Evolutionary conservation across 352 stramenopile genomes (phyloP).

Genomic region (Blastocystis sp.): DNA sequence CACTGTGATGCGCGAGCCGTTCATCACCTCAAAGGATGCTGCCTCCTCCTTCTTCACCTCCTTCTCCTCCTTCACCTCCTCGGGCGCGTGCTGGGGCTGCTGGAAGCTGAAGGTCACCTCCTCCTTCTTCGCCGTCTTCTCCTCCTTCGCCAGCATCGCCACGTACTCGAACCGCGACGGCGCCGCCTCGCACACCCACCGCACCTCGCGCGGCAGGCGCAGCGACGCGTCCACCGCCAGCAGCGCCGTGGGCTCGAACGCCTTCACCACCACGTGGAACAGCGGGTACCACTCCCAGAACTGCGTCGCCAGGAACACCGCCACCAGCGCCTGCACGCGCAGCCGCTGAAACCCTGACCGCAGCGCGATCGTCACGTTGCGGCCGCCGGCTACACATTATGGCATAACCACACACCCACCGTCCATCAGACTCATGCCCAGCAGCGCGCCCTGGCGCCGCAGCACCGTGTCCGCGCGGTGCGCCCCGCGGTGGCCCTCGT

Average conservation of each 20-base stretch:
- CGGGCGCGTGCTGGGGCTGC: background rate
- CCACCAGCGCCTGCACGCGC: background rate
- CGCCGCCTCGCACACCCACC: background rate
- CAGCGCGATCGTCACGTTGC: conserved; percentile 12
- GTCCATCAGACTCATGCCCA: conserved; percentile 24
- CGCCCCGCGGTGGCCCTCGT: conserved; percentile 8
- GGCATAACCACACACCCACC: background rate
- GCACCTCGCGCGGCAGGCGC: background rate
- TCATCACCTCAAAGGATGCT: background rate
- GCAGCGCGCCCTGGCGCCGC: conserved; percentile 15
- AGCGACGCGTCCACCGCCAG: conserved; percentile 26
- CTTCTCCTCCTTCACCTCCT: background rate
- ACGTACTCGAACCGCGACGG: conserved; percentile 20
- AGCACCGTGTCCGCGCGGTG: conserved; percentile 35
- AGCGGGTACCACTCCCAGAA: conserved; percentile 56
- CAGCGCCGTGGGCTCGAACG: conserved; percentile 1
- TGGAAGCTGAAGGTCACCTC: conserved; percentile 22
- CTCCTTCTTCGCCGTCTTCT: conserved; percentile 22
- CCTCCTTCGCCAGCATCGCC: background rate
- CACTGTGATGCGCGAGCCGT: conserved; percentile 20
- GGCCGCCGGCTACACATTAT: background rate
- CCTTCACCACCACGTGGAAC: conserved; percentile 30
- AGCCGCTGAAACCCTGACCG: background rate
- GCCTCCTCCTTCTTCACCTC: conserved; percentile 10
- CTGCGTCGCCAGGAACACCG: conserved; percentile 15